Base-by-base conservation (phyloP, 345 rosid species). In the Mercurialis annua region DNA sequence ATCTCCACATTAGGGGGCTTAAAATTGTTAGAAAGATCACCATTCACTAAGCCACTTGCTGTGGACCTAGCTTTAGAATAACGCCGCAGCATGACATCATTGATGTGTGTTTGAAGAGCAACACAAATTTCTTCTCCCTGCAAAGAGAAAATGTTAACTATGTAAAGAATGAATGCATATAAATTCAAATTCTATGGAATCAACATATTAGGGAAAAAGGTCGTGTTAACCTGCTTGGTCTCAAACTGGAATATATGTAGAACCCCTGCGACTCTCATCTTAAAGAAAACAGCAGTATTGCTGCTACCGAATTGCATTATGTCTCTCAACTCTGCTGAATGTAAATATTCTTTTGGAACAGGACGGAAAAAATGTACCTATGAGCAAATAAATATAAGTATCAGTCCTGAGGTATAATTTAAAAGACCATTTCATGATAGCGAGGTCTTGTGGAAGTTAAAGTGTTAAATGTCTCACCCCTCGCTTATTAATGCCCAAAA, bases 291-390 rank as follows among this genome's bases (percentile, higher is more conserved):
- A 70, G 97, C 99, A 68, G 92, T 86, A 70, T 94, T 91, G 85
- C 96, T 94, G 55, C 99, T 94, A 29, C 99, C 99, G 81, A 94
- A 94, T 76, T 91, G 97, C 96, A 94, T 94, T 76, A 94, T 94
- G 78, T 94, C 99, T 78, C 99, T 83, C 62, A 94, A 65, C 76
- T 94, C 97, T 3, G 97, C 94, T 23, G 99, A 94, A 79, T 94
- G 99, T 63, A 94, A 67, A 77, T 94, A 94, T 67, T 94, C 96
- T 71, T 91, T 94, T 10, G 99, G 99, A 78, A 91, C 97, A 11
- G 99, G 96, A 38, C 99, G 96, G 55, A 94, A 94, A 78, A 94
- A 94, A 70, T 94, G 97, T 58, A 94, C 97, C 97, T 94, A 47
- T 51, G 62, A 44, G 27, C 20, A 65, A 68, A 61, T 44, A 71